phyloP scores from a whole-genome alignment of 1,284 basidiomycete genomes.

The Neotropicomus parvogracilis region DNA sequence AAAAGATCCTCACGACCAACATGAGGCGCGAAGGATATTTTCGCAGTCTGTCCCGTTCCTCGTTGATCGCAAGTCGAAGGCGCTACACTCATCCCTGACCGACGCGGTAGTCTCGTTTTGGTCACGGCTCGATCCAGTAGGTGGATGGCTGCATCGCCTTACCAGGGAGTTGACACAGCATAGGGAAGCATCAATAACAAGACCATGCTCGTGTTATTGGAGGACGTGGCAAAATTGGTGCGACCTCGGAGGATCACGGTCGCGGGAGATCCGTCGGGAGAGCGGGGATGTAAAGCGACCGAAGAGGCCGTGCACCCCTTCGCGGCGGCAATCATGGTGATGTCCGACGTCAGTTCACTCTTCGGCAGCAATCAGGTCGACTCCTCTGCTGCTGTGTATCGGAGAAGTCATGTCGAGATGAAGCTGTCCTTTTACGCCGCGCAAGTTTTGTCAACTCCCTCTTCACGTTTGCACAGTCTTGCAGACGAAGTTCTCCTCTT shows the following conservation, averaged over 20 bases:
- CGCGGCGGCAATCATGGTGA: constrained; percentile 18
- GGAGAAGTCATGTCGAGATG: constrained; percentile 15
- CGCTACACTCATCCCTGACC: constrained; percentile 45
- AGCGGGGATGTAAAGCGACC: background rate
- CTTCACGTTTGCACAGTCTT: constrained; percentile 36
- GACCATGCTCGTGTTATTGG: constrained; percentile 50
- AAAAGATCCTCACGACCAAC: constrained; percentile 40
- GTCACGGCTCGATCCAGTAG: constrained; percentile 54
- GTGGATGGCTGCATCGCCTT: constrained; percentile 20
- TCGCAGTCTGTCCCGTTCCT: constrained; percentile 60
- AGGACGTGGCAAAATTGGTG: constrained; percentile 50
- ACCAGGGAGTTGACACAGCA: constrained; percentile 10
- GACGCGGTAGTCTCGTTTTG: constrained; percentile 56
- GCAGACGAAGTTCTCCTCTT: constrained; percentile 39
- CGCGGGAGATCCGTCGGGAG: constrained; percentile 9
- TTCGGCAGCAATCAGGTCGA: constrained; percentile 14
- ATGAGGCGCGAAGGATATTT: constrained; percentile 46
- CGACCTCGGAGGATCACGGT: constrained; percentile 42
- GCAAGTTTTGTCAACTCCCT: constrained; percentile 35
- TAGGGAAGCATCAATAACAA: constrained; percentile 46
- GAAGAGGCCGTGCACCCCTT: constrained; percentile 20
- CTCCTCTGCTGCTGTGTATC: constrained; percentile 1
- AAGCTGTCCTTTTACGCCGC: constrained; percentile 43
- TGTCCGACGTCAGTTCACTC: constrained; percentile 28
- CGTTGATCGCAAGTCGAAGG: constrained; percentile 50